Percentiles rank a stretch among this genome's conserved stretches.
These are phyloP conservation scores for Choanephora cucurbitarum DNA, from an alignment of 371 early-diverging fungal species.

Conservation along the genomic window DNA sequence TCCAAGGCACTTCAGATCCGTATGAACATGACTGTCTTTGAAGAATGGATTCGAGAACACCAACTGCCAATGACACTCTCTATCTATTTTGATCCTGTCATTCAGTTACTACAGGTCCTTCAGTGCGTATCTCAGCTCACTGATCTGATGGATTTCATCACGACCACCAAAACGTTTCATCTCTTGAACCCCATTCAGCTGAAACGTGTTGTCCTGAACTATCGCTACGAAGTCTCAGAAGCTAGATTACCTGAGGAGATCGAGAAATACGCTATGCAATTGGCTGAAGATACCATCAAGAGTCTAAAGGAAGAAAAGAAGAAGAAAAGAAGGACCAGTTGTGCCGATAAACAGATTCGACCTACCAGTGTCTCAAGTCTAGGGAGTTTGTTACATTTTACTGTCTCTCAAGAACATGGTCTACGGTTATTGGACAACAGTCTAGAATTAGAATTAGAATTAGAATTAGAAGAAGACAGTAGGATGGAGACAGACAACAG, in stretches of 20 bases:
- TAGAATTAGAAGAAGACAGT: slow-evolving; percentile 20
- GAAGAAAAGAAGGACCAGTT: slow-evolving; percentile 5
- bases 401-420: slow-evolving; percentile 1
- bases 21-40: slow-evolving; percentile 77
- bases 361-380: slow-evolving; percentile 41
- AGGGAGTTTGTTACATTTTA: slow-evolving; percentile 26
- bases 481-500: slow-evolving; percentile 20
- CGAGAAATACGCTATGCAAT: slow-evolving; percentile 68
- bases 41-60: slow-evolving; percentile 81
- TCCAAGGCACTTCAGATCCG: slow-evolving; percentile 83
- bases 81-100: slow-evolving; percentile 59
- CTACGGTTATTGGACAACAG: slow-evolving; percentile 1
- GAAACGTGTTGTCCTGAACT: slow-evolving; percentile 67
- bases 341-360: slow-evolving; percentile 6
- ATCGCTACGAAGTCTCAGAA: slow-evolving; percentile 89
- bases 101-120: slow-evolving; percentile 83
- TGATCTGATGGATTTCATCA: slow-evolving; percentile 70
- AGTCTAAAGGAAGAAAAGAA: slow-evolving; percentile 30
- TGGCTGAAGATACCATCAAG: slow-evolving; percentile 64
- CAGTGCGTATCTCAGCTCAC: slow-evolving; percentile 75
- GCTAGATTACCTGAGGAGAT: slow-evolving; percentile 67
- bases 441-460: too few relatives aligned
- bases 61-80: slow-evolving; percentile 40
- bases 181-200: slow-evolving; percentile 73
- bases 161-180: slow-evolving; percentile 68